phyloP scores from a whole-genome alignment of 345 rosid species.

The Litchi chinensis region DNA sequence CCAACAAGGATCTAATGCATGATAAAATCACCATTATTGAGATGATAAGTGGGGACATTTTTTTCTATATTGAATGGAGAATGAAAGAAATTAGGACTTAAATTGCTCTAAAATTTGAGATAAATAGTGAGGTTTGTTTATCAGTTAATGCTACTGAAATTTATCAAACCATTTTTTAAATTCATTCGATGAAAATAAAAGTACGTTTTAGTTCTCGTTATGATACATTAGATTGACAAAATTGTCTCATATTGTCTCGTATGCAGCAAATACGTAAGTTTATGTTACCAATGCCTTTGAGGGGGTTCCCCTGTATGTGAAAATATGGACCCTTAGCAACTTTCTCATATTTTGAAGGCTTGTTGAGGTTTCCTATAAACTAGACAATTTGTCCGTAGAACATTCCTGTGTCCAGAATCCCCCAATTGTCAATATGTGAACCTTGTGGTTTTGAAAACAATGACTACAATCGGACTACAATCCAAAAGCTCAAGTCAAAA shows the following conservation, averaged over 20 bases:
- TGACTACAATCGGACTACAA: too few species aligned
- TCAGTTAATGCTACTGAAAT: neutral
- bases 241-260: neutral
- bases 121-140: neutral
- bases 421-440: neutral
- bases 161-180: neutral
- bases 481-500: too few species aligned
- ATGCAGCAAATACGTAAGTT: neutral
- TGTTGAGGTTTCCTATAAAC: constrained; percentile 10
- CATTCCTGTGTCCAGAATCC: neutral
- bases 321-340: neutral
- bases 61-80: neutral
- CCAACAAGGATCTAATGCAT: constrained; percentile 26
- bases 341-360: neutral
- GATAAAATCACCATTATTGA: neutral
- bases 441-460: too few species aligned
- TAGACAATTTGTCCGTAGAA: neutral
- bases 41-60: constrained; percentile 16
- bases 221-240: constrained; percentile 1
- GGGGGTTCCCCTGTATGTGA: neutral
- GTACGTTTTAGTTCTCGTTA: neutral
- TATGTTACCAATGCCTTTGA: constrained; percentile 9
- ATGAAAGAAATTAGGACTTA: neutral
- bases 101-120: neutral
- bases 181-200: neutral